A percentile compares a stretch with the other conserved stretches of the same genome.
phyloP scores from a whole-genome alignment of 768 basidiomycete species.

The Amanita exitialis region DNA sequence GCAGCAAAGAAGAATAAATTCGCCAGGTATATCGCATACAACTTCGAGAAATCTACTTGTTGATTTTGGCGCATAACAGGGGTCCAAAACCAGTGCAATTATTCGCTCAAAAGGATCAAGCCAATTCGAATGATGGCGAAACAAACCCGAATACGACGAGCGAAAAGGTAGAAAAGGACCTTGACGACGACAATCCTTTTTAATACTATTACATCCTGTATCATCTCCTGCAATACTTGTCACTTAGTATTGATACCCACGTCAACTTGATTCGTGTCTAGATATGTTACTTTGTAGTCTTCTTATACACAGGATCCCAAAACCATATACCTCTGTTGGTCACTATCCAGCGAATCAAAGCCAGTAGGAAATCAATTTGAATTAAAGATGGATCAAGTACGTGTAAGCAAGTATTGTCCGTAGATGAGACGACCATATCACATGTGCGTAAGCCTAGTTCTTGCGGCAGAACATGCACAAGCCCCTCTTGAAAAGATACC shows the following conservation, averaged over 20 bases:
- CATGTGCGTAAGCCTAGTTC: conserved; percentile 33
- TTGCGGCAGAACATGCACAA: conserved; percentile 74
- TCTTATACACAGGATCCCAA: no score
- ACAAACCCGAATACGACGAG: conserved; percentile 18
- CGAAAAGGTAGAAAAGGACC: conserved; percentile 25
- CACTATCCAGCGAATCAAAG: neutral
- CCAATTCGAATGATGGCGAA: conserved; percentile 27
- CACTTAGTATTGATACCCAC: conserved; percentile 1
- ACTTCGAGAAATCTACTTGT: neutral
- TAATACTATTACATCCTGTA: conserved; percentile 17
- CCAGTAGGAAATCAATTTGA: neutral
- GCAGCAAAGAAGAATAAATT: conserved; percentile 94
- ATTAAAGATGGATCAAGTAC: neutral
- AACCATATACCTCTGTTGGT: neutral
- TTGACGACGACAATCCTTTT: conserved; percentile 69
- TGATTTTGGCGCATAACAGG: conserved; percentile 22
- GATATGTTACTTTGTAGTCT: neutral
- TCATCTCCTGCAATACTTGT: neutral
- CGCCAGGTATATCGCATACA: conserved; percentile 52
- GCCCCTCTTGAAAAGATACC: conserved; percentile 76
- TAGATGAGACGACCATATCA: conserved; percentile 2
- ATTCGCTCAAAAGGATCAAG: conserved; percentile 39
- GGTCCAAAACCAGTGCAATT: conserved; percentile 54
- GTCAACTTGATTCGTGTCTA: neutral
- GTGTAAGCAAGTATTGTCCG: neutral